Conservation (phyloP, 1,139 yeast species). For the Blastobotrys persicus region DNA sequence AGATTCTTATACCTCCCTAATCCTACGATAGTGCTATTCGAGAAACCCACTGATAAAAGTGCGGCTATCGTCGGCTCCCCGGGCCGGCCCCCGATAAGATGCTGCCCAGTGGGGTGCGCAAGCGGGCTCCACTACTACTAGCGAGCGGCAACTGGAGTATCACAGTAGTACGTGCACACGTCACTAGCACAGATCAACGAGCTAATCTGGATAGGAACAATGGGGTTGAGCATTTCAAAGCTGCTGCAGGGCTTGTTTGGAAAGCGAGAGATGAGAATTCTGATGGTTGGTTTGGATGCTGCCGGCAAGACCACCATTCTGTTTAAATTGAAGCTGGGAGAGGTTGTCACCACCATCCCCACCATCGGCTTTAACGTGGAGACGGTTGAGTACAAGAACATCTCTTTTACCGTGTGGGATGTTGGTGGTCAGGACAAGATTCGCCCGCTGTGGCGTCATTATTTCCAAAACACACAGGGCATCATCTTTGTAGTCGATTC, state of each 20-base stretch:
- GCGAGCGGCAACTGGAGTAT: no score
- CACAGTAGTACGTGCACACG: no score
- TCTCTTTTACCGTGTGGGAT: constrained; percentile 94
- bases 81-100: neutral
- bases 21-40: neutral
- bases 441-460: constrained; percentile 94
- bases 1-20: neutral
- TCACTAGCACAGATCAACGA: no score
- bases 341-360: constrained; percentile 89
- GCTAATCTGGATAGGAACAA: constrained; percentile 34
- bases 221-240: constrained; percentile 90
- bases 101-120: neutral
- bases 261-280: constrained; percentile 71
- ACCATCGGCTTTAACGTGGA: constrained; percentile 94
- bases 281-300: constrained; percentile 92
- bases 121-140: neutral
- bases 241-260: constrained; percentile 75
- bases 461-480: constrained; percentile 92
- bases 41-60: neutral
- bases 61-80: neutral
- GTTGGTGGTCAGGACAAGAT: constrained; percentile 97
- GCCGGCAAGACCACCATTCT: constrained; percentile 91
- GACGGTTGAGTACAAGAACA: constrained; percentile 92
- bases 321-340: constrained; percentile 86
- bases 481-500: constrained; percentile 91